A percentile compares a stretch with the other conserved stretches of the same genome.
phyloP scores from a whole-genome alignment of 2,329 filamentous ascomycete genomes.

The Penicillium hordei region DNA sequence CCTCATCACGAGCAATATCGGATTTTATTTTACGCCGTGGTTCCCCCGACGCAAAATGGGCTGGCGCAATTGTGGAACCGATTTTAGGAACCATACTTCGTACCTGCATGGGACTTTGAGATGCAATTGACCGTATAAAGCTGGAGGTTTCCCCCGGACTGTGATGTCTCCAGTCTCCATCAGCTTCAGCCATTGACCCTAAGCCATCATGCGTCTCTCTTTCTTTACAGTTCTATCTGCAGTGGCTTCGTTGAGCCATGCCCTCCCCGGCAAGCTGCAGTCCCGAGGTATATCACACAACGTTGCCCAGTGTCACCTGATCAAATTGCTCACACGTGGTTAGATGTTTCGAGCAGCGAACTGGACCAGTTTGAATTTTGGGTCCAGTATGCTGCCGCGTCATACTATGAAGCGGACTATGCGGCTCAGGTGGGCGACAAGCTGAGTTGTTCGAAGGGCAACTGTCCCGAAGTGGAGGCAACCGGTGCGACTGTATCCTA shows the following conservation, averaged over 20 bases:
- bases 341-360: conserved; percentile 16
- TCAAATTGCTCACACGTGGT: background rate
- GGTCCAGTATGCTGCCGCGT: conserved; percentile 52
- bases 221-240: conserved; percentile 12
- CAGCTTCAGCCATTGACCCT: background rate
- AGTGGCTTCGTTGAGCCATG: conserved; percentile 7
- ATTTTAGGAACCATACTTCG: background rate
- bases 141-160: background rate
- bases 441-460: conserved; percentile 44
- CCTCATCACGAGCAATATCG: background rate
- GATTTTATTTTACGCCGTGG: background rate
- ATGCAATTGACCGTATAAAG: conserved; percentile 1
- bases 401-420: conserved; percentile 52
- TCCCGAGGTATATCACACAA: conserved; percentile 14
- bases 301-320: background rate
- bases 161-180: background rate
- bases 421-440: conserved; percentile 40
- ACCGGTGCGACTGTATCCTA: conserved; percentile 34
- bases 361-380: conserved; percentile 43
- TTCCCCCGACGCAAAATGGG: background rate
- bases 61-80: background rate
- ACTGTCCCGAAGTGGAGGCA: conserved; percentile 48
- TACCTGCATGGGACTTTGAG: background rate
- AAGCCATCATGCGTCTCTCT: conserved; percentile 14
- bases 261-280: conserved; percentile 11